Base-by-base conservation (phyloP, 257 asterid species). In the Paraleonurus japonicus region DNA sequence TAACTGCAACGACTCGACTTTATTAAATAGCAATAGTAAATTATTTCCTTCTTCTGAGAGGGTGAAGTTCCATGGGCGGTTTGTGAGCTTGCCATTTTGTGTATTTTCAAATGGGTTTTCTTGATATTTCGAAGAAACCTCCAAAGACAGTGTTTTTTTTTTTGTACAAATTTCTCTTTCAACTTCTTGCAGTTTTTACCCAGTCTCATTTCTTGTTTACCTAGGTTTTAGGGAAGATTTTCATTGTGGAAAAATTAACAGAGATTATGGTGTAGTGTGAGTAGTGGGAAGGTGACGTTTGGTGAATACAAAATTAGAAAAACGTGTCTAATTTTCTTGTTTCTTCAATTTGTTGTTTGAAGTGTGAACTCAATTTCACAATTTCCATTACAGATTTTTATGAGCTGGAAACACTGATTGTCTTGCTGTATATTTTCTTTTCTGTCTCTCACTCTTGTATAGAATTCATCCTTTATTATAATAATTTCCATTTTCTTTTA, bases 261-360 rank as follows among this genome's bases (percentile, higher is more conserved):
- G 51, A 43, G 51, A 13, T 43, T 43, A 43, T 15, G 54, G 4
- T 47, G 54, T n/a, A 47, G 16, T 47, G 54, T 47, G 54, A 47
- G 28, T 0, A 2, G 8, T 8, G 17, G 33, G 60, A 76, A 81
- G 82, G 7, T 33, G 82, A 65, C 85, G 79, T 78, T 71, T 77
- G 65, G 15, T 74, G 73, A 59, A 10, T 47, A 15, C 53, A 15
- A 35, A 51, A n/a, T 12, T 11, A 1, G 30, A 67, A 53, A 32
- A 64, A 64, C 81, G 80, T 65, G 83, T 41, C 57, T 55, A 9
- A 0, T 39, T 65, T 27, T 43, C 60, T 67, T 61, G 12, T 39
- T 54, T 78, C 70, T 70, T 61, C 26, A 28, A 24, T 65, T 32
- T 2, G 45, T 37, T 45, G 2, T 45, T 16, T 45, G 53, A 15